These are phyloP conservation scores for Daldinia loculata DNA, from an alignment of 495 filamentous ascomycete species.

Conservation along the genomic window DNA sequence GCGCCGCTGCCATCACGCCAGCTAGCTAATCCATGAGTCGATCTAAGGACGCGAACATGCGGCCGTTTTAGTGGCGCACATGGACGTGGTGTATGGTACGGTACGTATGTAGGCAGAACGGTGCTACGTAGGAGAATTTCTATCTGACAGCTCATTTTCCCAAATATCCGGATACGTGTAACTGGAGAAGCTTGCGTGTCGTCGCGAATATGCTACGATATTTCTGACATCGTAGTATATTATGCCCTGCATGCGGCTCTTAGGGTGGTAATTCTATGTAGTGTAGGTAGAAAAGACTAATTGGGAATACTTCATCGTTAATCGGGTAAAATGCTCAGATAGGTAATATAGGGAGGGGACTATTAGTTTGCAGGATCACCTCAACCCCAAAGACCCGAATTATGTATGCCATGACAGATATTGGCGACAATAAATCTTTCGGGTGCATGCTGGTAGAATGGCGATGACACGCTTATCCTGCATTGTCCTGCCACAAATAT, in stretches of 20 bases:
- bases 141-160: slow-evolving; percentile 16
- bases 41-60: slow-evolving; percentile 19
- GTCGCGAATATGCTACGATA: not conserved
- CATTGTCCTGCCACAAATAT: not conserved
- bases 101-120: slow-evolving; percentile 1
- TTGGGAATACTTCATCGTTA: not conserved
- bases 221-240: not conserved
- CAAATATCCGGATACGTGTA: slow-evolving; percentile 6
- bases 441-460: not conserved
- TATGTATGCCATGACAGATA: not conserved
- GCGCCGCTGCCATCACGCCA: slow-evolving; percentile 19
- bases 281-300: not conserved
- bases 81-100: slow-evolving; percentile 1
- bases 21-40: slow-evolving; percentile 28
- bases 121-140: slow-evolving; percentile 5
- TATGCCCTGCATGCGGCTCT: not conserved
- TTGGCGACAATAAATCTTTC: not conserved
- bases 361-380: not conserved
- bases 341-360: not conserved
- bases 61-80: slow-evolving; percentile 9
- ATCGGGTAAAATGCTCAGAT: not conserved
- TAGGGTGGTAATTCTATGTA: not conserved
- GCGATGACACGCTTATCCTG: not conserved
- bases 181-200: slow-evolving; percentile 8
- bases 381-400: not conserved